phyloP scores from a whole-genome alignment of 176 grass and related monocot genomes.

The Secale cereale region DNA sequence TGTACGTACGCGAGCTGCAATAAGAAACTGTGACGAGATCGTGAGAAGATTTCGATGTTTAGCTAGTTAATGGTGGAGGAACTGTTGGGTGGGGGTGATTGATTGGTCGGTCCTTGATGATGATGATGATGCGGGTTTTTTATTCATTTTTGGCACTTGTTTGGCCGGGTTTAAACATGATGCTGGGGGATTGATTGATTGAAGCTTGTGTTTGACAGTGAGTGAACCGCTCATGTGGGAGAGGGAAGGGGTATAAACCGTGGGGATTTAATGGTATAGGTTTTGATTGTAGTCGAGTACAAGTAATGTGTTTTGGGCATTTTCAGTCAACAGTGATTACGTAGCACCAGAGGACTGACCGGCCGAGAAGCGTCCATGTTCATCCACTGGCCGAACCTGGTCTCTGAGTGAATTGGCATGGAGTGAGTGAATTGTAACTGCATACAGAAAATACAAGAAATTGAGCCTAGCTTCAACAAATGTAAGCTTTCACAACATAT shows the following conservation, averaged over 20 bases:
- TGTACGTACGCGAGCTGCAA: neutral
- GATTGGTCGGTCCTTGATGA: constrained; percentile 6
- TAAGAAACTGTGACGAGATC: neutral
- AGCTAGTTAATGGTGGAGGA: neutral
- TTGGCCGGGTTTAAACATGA: neutral
- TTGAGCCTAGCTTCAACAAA: no score
- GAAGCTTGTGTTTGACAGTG: no score
- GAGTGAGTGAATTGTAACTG: neutral
- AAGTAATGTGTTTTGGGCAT: neutral
- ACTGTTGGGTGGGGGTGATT: neutral
- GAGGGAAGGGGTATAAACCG: neutral
- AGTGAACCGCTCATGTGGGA: no score
- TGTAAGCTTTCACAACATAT: no score
- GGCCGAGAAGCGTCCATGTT: constrained; percentile 7
- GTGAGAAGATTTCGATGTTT: no score
- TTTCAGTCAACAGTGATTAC: no score
- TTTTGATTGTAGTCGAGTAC: neutral
- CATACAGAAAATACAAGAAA: no score
- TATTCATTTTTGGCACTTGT: neutral
- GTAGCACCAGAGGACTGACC: no score
- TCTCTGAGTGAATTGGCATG: neutral
- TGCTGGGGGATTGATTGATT: neutral
- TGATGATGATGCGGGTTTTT: neutral
- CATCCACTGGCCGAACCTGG: neutral
- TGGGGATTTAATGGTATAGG: neutral